Base-by-base conservation (phyloP, 2,329 filamentous ascomycete genomes). In the Lachnellula occidentalis region DNA sequence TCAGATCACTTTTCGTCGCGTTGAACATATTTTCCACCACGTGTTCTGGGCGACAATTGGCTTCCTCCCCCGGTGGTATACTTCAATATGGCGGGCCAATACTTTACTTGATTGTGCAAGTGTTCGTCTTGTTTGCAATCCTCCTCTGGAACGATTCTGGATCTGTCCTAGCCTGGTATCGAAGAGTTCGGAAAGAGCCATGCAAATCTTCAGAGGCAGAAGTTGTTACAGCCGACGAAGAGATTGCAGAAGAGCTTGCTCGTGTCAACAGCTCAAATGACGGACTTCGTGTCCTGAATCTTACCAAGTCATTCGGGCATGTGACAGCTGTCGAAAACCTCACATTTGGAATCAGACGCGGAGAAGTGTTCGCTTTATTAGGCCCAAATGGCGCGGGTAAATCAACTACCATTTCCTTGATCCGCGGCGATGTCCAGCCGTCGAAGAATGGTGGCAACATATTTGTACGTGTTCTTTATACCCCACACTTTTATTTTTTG, bases 371-470 rank as follows among this genome's bases (percentile, higher is more conserved):
- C 71, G 91, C 91, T 0, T 78, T 96, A 0, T 79, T 97, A 1
- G 92, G 92, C 0, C 91, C 92, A 15, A 96, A 96, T 66, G 91
- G 92, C 22, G 92, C 92, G 1, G 92, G 92, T 54, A 96, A 96
- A 66, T 90, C 86, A 0, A 95, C 91, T 0, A 95, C 88, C 0
- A 95, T 96, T 63, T 90, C 86, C 1, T 76, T 96, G 43, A 90
- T 97, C 61, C 83, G 92, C 58, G 92, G 92, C n/a, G 92, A 96
- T 65, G 79, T 92, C 27, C 83, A 84, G 50, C 90, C 91, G 0
- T 76, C 73, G 48, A 73, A 73, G 52, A 80, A 83, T 51, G 80
- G 82, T n/a, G 89, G 90, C 34, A 88, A 95, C 54, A 82, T 96
- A 4, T 79, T 90, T 42, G 87, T 55, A 34, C 11, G 45, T 48